Conservation (phyloP, 495 filamentous ascomycete species). For the Clohesyomyces aquaticus region DNA sequence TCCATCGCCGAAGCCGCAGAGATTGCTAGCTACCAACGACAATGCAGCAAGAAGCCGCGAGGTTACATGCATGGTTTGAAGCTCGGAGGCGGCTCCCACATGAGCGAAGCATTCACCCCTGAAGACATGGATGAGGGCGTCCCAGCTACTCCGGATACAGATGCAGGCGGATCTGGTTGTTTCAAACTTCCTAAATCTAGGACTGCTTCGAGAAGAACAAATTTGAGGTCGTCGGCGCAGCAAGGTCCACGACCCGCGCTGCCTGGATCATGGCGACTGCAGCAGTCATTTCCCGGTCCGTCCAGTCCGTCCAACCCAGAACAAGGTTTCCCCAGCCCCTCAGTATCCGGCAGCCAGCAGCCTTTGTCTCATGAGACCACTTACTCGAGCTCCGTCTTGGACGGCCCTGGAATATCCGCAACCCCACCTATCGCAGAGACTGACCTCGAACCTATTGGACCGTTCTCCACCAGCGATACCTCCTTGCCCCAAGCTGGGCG, state of each 20-base stretch:
- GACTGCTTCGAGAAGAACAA: conserved; percentile 17
- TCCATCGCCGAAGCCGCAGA: conserved; percentile 64
- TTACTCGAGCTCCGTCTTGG: conserved; percentile 24
- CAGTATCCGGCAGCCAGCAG: not conserved
- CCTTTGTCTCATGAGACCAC: conserved; percentile 17
- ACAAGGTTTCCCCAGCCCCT: not conserved
- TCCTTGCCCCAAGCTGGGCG: conserved; percentile 29
- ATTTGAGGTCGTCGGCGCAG: conserved; percentile 33
- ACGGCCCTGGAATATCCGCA: conserved; percentile 43
- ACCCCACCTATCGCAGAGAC: conserved; percentile 49
- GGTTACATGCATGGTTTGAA: conserved; percentile 19
- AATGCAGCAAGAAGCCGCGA: conserved; percentile 45
- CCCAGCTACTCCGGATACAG: conserved; percentile 40
- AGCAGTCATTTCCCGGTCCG: conserved; percentile 24
- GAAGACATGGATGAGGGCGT: conserved; percentile 35
- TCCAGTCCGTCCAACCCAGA: conserved; percentile 18
- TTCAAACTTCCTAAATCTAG: conserved; percentile 35
- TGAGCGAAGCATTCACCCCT: conserved; percentile 25
- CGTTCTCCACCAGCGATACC: conserved; percentile 33
- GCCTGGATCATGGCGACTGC: conserved; percentile 28
- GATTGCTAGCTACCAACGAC: conserved; percentile 49
- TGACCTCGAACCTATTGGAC: conserved; percentile 43
- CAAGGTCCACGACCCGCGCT: conserved; percentile 8
- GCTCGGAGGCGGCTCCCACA: not conserved
- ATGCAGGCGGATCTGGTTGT: conserved; percentile 23